Conservation (phyloP, 768 basidiomycete genomes). For the Boletus barrowsii region DNA sequence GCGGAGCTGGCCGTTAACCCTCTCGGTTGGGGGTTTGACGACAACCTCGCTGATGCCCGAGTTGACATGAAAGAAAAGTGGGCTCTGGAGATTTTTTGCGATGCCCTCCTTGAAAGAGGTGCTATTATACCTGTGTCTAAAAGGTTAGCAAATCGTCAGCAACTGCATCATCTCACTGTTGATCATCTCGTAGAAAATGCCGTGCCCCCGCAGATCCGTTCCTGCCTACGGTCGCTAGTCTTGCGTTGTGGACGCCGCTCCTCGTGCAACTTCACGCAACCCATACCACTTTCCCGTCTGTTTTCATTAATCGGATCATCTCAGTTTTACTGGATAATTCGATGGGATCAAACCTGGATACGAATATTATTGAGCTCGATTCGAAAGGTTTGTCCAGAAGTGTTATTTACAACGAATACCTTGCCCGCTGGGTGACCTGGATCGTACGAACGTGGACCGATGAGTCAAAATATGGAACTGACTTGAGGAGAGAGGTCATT, state of each 20-base stretch:
- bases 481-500: slow-evolving; percentile 46
- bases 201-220: slow-evolving; percentile 39
- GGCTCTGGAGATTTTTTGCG: slow-evolving; percentile 67
- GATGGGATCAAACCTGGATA: slow-evolving; percentile 8
- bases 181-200: slow-evolving; percentile 51
- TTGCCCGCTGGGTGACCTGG: slow-evolving; percentile 75
- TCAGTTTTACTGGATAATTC: slow-evolving; percentile 30
- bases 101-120: slow-evolving; percentile 65
- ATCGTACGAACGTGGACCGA: slow-evolving; percentile 40
- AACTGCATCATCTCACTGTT: neutral
- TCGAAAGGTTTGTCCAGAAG: slow-evolving; percentile 28
- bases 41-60: slow-evolving; percentile 32
- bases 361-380: slow-evolving; percentile 18
- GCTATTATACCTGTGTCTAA: slow-evolving; percentile 79
- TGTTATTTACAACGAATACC: slow-evolving; percentile 50
- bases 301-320: slow-evolving; percentile 48
- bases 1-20: slow-evolving; percentile 47
- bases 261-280: slow-evolving; percentile 52
- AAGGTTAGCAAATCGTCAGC: slow-evolving; percentile 50
- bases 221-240: slow-evolving; percentile 47
- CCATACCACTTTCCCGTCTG: slow-evolving; percentile 53
- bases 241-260: slow-evolving; percentile 67
- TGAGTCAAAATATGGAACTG: slow-evolving; percentile 32
- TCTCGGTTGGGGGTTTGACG: slow-evolving; percentile 43
- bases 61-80: slow-evolving; percentile 57